Evolutionary conservation across 192 early-diverging fungal species (phyloP), one percentile per base, ranked within the genome.

Genomic region (Lobosporangium transversale): DNA sequence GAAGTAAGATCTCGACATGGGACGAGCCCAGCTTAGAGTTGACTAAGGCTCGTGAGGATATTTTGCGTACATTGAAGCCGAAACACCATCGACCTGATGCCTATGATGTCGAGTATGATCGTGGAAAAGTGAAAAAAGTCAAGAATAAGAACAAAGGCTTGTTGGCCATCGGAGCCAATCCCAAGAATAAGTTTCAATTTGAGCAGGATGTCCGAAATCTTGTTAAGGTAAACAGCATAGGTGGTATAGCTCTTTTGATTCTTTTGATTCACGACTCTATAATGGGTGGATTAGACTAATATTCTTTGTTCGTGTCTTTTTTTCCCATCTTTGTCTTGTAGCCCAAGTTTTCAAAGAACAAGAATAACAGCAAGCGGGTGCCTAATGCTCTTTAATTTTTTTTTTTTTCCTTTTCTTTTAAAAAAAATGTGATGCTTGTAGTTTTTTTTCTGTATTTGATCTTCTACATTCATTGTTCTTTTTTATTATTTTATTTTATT

Each of bases 41-140:
- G 17, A 56, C 73, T 12, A 75, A 73, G 27, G 61, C 62, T 4
- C 60, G 80, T 23, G 67, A 74, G 35, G 70, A 79, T 30, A 40
- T 80, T 8, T 53, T 85, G 9, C 82, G 79, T 66, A 81, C 80
- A 37, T 67, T 84, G 35, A 82, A 84, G 45, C 83, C 81, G 43
- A 88, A 85, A 40, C 87, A 88, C 50, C 81, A 76, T 44, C 63
- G 81, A 21, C 75, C 80, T 11, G 83, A 84, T 58, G 49, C 63
- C 1, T 90, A 89, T 49, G 89, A 93, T 59, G 57, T 87, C 18
- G 91, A 91, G 30, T 93, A 93, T 68, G 91, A 93, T 66, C 86
- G 87, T 42, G 91, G 91, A 27, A 88, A 88, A 53, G 59, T 84
- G 30, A 93, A 93, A 66, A 93, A 91, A 84, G 78, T 90, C 61